Conservation (phyloP, 495 filamentous ascomycete genomes). For the Penicillium soppii region DNA sequence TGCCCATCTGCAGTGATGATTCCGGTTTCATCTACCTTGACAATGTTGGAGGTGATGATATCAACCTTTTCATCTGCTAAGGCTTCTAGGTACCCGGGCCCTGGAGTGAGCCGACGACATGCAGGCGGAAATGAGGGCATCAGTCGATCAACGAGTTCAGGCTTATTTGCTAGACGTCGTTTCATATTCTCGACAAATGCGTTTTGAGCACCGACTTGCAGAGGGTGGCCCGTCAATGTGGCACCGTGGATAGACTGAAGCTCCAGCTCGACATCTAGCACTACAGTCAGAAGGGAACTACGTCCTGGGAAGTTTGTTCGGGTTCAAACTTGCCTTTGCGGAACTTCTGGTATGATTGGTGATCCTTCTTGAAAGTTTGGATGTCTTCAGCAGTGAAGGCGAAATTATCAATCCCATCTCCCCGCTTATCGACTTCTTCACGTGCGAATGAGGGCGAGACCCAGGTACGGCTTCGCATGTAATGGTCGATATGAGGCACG, state of each 20-base stretch:
- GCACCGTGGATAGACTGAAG: slow-evolving; percentile 47
- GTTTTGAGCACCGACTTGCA: slow-evolving; percentile 33
- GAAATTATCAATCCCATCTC: slow-evolving; percentile 31
- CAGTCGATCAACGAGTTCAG: slow-evolving; percentile 32
- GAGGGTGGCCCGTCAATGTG: slow-evolving; percentile 35
- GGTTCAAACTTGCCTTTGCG: slow-evolving; percentile 36
- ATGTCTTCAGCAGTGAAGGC: slow-evolving; percentile 46
- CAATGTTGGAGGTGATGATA: slow-evolving; percentile 40
- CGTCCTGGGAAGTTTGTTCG: background rate
- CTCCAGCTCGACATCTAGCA: slow-evolving; percentile 41
- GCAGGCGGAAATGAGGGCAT: slow-evolving; percentile 46
- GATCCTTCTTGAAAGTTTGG: slow-evolving; percentile 43
- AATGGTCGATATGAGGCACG: slow-evolving; percentile 47
- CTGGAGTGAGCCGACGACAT: slow-evolving; percentile 53
- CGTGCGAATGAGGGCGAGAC: slow-evolving; percentile 40
- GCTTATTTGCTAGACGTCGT: slow-evolving; percentile 35
- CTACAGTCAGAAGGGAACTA: background rate
- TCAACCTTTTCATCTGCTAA: slow-evolving; percentile 47
- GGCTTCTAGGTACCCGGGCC: slow-evolving; percentile 49
- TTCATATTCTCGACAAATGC: slow-evolving; percentile 44
- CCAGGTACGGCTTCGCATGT: slow-evolving; percentile 45
- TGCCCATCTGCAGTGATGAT: slow-evolving; percentile 50
- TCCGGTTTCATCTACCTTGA: slow-evolving; percentile 44
- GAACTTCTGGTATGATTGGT: slow-evolving; percentile 35
- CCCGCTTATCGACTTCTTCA: slow-evolving; percentile 30